Evolutionary conservation across 805 yeast genomes (phyloP), one percentile per base, ranked within the genome.

Genomic region (Yamadazyma sp.): DNA sequence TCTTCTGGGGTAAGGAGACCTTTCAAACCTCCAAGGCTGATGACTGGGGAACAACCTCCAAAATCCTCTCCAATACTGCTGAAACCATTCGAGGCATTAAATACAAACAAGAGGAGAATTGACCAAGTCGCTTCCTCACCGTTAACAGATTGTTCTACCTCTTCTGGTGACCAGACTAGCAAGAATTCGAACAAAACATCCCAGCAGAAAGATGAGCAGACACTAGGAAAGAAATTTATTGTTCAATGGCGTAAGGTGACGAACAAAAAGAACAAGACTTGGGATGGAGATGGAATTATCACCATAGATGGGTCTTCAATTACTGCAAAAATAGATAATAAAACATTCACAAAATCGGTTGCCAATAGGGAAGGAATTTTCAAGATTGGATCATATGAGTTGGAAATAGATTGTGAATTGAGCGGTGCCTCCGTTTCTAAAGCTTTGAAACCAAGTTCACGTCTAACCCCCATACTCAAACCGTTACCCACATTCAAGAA

Each of bases 211-310:
- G n/a, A n/a, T n/a, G n/a, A n/a, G 4, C 28, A 25, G n/a, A 30
- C 18, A n/a, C 3, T 3, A 15, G 21, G 30, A 10, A 30, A 32
- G 34, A 30, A 22, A 15, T 27, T 22, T 64, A 45, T 53, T 16
- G 77, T 79, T 5, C 72, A 85, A 47, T 84, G 82, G 73, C 66
- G 99, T 22, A 88, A 87, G 56, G 70, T 71, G 28, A 68, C 91
- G 0, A 70, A 64, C 21, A 87, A 84, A 60, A 88, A 91, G 67
- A 80, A 89, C 57, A 90, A 90, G 55, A 80, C 88, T 0, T 93
- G 99, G 99, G 95, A 87, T 38, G 95, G 95, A 2, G 98, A 93
- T 62, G 98, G 96, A 5, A 59, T 63, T 22, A 62, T 83, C 11
- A 49, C 60, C 0, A 54, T 71, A 2, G 52, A 59, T n/a, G 44